Evolutionary conservation across 116 monocot genomes (phyloP).

Genomic region (Phalaenopsis hybrid): DNA sequence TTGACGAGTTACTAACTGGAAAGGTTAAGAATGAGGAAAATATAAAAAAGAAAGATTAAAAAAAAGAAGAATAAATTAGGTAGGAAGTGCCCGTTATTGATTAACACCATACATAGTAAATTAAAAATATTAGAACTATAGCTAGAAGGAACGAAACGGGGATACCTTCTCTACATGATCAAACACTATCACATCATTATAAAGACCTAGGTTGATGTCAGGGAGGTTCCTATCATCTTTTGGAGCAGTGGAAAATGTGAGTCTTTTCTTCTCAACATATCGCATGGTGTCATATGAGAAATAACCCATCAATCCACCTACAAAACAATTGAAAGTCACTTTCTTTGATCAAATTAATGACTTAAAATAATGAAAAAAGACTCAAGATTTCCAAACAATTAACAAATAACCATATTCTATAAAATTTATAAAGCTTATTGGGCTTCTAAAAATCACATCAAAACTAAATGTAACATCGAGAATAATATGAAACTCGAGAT

Average conservation of each 20-base stretch:
- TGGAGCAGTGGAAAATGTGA: slow-evolving; percentile 73
- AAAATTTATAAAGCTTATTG: not conserved
- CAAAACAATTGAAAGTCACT: slow-evolving; percentile 11
- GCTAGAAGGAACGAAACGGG: not conserved
- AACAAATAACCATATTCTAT: not conserved
- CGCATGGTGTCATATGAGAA: slow-evolving; percentile 94
- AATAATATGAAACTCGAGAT: not conserved
- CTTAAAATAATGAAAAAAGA: not conserved
- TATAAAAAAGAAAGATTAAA: not conserved
- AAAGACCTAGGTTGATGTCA: slow-evolving; percentile 84
- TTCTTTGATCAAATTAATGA: not conserved
- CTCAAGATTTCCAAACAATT: not conserved
- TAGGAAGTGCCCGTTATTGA: not conserved
- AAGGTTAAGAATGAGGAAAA: not conserved
- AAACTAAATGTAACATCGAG: not conserved
- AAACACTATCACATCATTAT: slow-evolving; percentile 86
- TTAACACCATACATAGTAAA: not conserved
- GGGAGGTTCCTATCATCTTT: slow-evolving; percentile 80
- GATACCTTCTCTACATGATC: slow-evolving; percentile 95
- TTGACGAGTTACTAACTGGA: no score
- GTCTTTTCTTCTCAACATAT: slow-evolving; percentile 83
- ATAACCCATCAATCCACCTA: slow-evolving; percentile 96
- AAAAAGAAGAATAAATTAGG: not conserved
- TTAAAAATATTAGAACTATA: not conserved
- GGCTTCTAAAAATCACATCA: not conserved